These are phyloP conservation scores for Thelephora aurantiotincta DNA, from an alignment of 768 basidiomycete species.

Conservation along the genomic window DNA sequence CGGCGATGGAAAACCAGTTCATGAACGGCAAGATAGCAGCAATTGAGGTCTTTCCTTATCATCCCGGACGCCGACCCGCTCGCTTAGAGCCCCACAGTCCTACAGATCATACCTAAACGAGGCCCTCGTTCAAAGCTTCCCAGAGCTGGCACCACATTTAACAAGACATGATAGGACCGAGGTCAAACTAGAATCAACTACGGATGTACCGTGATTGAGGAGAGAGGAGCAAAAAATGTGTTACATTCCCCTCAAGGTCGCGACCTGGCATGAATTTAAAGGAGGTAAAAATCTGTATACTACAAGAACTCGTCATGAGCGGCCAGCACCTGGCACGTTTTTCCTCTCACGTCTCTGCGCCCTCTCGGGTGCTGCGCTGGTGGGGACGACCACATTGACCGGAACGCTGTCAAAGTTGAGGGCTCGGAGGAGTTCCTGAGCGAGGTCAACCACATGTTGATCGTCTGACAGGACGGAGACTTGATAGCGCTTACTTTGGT, in stretches of 20 bases:
- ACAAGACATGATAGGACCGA: neutral
- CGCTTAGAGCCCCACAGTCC: conserved; percentile 29
- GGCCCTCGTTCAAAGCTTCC: conserved; percentile 58
- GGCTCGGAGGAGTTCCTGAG: conserved; percentile 70
- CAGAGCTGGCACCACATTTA: conserved; percentile 32
- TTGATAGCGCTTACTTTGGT: conserved; percentile 56
- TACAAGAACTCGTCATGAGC: conserved; percentile 16
- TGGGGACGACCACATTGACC: conserved; percentile 54
- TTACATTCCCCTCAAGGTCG: neutral
- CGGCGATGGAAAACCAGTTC: conserved; percentile 82
- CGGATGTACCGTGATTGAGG: no score
- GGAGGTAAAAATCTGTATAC: neutral
- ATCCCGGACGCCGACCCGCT: neutral
- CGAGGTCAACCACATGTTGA: neutral
- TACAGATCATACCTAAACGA: conserved; percentile 57
- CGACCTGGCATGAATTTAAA: neutral
- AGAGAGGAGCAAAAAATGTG: neutral
- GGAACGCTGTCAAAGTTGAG: conserved; percentile 93
- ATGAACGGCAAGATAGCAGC: conserved; percentile 83
- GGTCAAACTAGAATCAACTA: neutral
- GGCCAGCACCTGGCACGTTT: conserved; percentile 71
- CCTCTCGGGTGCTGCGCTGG: conserved; percentile 55
- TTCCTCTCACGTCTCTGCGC: conserved; percentile 61
- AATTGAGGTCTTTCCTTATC: conserved; percentile 39
- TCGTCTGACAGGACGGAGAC: neutral